A percentile compares a stretch with the other conserved stretches of the same genome.
These are phyloP conservation scores for Choiromyces venosus DNA, from an alignment of 495 filamentous ascomycete genomes.

Conservation along the genomic window DNA sequence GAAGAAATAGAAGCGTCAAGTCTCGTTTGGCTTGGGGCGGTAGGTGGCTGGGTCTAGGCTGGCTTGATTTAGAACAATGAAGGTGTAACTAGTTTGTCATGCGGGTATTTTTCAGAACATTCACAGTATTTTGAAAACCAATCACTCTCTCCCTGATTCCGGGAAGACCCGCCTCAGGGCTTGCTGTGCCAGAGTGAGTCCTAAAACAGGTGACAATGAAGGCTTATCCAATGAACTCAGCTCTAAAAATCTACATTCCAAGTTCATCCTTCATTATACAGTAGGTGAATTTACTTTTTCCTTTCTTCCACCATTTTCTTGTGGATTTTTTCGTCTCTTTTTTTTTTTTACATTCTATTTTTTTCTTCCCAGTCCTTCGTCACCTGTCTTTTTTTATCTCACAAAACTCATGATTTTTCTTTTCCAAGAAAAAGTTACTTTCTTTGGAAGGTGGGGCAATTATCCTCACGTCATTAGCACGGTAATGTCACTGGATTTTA, in stretches of 20 bases:
- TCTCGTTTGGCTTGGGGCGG: neutral
- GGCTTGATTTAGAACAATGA: neutral
- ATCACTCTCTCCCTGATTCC: neutral
- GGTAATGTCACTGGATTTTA: neutral
- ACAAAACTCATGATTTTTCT: neutral
- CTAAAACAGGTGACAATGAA: neutral
- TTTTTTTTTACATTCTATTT: neutral
- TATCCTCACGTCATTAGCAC: neutral
- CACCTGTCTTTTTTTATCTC: neutral
- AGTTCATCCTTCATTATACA: no score
- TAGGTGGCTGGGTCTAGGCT: neutral
- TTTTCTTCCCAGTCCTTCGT: neutral
- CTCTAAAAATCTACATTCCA: neutral
- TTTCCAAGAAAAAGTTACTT: neutral
- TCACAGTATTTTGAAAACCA: neutral
- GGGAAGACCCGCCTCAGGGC: neutral
- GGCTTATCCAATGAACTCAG: neutral
- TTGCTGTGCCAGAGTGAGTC: neutral
- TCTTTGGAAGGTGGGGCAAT: neutral
- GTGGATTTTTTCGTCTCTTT: neutral
- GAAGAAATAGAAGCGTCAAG: neutral
- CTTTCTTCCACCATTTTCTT: neutral
- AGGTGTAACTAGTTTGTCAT: neutral
- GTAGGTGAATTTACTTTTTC: neutral
- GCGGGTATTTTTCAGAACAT: neutral